Percentiles rank a stretch among this genome's conserved stretches.
Evolutionary conservation across 371 early-diverging fungal genomes (phyloP).

Genomic region (Lichtheimia ornata): DNA sequence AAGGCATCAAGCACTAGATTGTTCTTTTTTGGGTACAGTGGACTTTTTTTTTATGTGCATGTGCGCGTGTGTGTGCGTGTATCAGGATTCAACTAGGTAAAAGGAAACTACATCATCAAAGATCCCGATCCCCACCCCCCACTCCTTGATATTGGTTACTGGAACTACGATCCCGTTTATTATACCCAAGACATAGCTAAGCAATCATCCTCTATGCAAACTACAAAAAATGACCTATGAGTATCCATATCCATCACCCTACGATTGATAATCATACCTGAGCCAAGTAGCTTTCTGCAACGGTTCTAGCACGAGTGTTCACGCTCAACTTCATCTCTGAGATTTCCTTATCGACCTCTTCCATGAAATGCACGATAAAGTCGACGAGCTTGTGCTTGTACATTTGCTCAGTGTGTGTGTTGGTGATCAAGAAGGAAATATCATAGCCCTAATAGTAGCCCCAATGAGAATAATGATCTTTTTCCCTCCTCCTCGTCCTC

Average conservation of each 20-base stretch:
- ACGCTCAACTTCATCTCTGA: conserved; percentile 96
- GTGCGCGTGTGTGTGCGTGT: too few species aligned
- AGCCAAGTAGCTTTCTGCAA: conserved; percentile 80
- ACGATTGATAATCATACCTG: conserved; percentile 40
- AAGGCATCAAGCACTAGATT: too few species aligned
- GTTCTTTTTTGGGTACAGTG: too few species aligned
- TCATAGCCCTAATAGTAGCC: conserved; percentile 79
- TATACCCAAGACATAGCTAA: too few species aligned
- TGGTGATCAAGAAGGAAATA: conserved; percentile 93
- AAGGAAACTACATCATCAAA: too few species aligned
- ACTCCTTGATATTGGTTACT: background rate
- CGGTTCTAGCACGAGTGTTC: conserved; percentile 93
- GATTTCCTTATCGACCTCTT: conserved; percentile 98
- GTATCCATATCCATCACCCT: too few species aligned
- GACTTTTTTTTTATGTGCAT: too few species aligned
- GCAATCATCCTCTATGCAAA: background rate
- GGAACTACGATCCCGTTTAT: background rate
- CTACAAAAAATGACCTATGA: background rate
- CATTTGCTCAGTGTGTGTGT: conserved; percentile 96
- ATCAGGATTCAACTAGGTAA: too few species aligned
- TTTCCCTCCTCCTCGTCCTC: background rate
- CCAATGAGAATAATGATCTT: background rate
- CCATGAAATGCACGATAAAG: conserved; percentile 98
- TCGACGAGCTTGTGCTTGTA: conserved; percentile 97
- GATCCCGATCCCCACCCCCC: too few species aligned